Evolutionary conservation across 228 moss, liverwort and hornwort genomes (phyloP).

Genomic region (Sphagnum fallax): DNA sequence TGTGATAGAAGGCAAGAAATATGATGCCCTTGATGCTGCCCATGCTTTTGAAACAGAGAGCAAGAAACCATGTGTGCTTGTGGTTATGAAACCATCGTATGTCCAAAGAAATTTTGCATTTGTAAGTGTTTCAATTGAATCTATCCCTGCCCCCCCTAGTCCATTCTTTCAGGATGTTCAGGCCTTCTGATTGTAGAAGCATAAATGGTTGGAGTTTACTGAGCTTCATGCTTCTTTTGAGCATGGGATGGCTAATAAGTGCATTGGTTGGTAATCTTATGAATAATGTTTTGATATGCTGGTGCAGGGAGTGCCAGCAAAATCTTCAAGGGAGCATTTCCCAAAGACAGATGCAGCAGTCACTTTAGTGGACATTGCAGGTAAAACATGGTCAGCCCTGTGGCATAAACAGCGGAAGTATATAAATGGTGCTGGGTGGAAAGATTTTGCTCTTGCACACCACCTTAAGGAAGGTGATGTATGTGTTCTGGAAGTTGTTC

Average conservation of each 20-base stretch:
- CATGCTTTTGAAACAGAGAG: slow-evolving; percentile 8
- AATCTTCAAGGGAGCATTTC: slow-evolving; percentile 30
- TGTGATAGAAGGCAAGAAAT: slow-evolving; percentile 27
- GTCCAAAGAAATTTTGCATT: slow-evolving; percentile 5
- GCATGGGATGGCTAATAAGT: background rate
- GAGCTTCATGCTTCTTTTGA: background rate
- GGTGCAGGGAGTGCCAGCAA: slow-evolving; percentile 35
- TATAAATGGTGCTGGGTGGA: slow-evolving; percentile 40
- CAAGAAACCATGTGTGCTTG: slow-evolving; percentile 21
- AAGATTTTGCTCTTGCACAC: slow-evolving; percentile 23
- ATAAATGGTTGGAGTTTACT: background rate
- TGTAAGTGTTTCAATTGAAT: slow-evolving; percentile 18
- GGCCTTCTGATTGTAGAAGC: background rate
- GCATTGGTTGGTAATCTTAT: background rate
- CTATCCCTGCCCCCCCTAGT: background rate
- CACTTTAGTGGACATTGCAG: slow-evolving; percentile 19
- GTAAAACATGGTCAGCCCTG: slow-evolving; percentile 7
- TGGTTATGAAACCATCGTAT: slow-evolving; percentile 30
- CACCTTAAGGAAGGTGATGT: slow-evolving; percentile 27
- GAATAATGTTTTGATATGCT: background rate
- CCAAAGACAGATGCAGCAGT: slow-evolving; percentile 16
- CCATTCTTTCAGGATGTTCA: background rate
- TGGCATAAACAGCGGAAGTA: slow-evolving; percentile 28
- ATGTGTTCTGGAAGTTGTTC: slow-evolving; percentile 32
- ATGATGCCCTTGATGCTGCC: slow-evolving; percentile 23